phyloP scores from a whole-genome alignment of 176 grass and related monocot genomes.

The Musa itinerans region DNA sequence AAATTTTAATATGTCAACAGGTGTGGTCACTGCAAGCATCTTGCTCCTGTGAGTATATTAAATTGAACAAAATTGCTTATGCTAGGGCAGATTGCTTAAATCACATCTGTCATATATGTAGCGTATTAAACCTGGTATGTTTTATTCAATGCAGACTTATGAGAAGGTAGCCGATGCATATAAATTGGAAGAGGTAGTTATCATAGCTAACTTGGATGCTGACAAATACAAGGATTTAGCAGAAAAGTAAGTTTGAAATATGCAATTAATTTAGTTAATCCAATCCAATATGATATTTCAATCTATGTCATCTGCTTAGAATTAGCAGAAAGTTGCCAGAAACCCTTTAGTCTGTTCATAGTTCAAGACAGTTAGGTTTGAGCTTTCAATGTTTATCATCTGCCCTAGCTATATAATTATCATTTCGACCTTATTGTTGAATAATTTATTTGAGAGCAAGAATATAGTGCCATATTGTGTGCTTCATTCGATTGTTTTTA shows the following conservation, averaged over 20 bases:
- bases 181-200: slow-evolving; percentile 55
- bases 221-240: slow-evolving; percentile 78
- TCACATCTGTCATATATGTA: no score
- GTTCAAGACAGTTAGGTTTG: no score
- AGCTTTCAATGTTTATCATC: no score
- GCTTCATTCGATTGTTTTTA: no score
- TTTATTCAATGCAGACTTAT: slow-evolving; percentile 51
- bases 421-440: no score
- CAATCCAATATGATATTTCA: neutral
- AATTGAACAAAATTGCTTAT: no score
- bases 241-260: slow-evolving; percentile 51
- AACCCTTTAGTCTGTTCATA: no score
- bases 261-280: neutral
- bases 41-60: slow-evolving; percentile 82
- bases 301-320: neutral
- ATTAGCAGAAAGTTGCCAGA: neutral
- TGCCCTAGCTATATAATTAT: no score
- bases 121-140: neutral
- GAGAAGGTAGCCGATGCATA: slow-evolving; percentile 76
- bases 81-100: no score
- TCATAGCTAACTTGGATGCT: slow-evolving; percentile 94
- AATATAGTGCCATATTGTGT: no score
- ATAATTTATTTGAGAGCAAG: no score
- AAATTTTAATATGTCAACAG: slow-evolving; percentile 38
- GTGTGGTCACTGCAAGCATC: slow-evolving; percentile 97